Evolutionary conservation across 331 rosid species (phyloP).

Genomic region (Spiraea crenata): DNA sequence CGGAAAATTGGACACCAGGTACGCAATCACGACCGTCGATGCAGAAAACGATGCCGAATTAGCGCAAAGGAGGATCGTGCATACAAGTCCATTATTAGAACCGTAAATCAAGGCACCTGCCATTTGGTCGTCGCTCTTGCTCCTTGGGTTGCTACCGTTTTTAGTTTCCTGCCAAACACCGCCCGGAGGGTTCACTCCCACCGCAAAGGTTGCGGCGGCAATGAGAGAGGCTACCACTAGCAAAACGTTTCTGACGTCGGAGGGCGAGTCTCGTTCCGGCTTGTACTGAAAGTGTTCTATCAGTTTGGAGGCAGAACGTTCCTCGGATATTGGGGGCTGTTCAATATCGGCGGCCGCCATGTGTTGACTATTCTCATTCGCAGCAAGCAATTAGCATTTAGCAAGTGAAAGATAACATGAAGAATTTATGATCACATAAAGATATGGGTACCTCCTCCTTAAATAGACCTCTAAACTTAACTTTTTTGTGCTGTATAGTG

Average conservation of each 20-base stretch:
- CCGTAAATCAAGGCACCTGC: too few relatives aligned
- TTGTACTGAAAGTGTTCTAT: background rate
- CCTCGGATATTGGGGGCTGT: background rate
- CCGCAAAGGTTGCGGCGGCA: background rate
- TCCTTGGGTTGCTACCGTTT: too few relatives aligned
- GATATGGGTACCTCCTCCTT: too few relatives aligned
- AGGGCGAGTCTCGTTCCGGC: background rate
- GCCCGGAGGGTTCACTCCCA: slow-evolving; percentile 4
- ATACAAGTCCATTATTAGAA: background rate
- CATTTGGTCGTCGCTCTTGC: too few relatives aligned
- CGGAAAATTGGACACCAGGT: background rate
- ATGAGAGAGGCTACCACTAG: background rate
- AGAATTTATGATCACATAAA: too few relatives aligned
- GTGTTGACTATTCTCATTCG: too few relatives aligned
- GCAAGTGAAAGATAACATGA: too few relatives aligned
- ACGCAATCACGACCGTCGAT: background rate
- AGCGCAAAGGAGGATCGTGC: background rate
- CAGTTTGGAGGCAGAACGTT: background rate
- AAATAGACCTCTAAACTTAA: too few relatives aligned
- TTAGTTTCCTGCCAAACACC: background rate
- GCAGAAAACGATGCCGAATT: background rate
- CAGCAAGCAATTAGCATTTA: too few relatives aligned
- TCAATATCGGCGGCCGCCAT: background rate
- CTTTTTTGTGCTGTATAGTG: too few relatives aligned
- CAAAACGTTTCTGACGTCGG: background rate